A percentile compares a stretch with the other conserved stretches of the same genome.
These are phyloP conservation scores for Lipomyces yamanashiensis DNA, from an alignment of 805 yeast species.

Conservation along the genomic window DNA sequence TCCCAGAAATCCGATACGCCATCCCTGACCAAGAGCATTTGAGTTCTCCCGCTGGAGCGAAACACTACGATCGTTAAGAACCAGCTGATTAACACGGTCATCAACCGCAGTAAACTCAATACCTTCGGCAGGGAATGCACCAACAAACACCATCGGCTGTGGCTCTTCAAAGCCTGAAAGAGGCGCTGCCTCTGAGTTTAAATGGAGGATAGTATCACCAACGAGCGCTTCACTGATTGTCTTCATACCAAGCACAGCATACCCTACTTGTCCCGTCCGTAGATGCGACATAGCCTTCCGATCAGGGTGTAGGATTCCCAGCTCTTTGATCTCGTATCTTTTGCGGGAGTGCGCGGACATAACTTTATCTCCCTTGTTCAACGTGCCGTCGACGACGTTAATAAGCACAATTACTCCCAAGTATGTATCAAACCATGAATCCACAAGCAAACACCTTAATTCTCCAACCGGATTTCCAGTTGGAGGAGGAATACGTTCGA, in stretches of 20 bases:
- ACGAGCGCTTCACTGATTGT: constrained; percentile 81
- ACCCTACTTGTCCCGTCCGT: constrained; percentile 92
- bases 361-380: constrained; percentile 75
- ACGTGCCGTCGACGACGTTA: constrained; percentile 79
- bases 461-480: constrained; percentile 58
- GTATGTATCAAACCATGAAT: constrained; percentile 95
- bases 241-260: constrained; percentile 93
- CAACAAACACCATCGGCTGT: constrained; percentile 96
- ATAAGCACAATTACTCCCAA: constrained; percentile 88
- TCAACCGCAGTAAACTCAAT: constrained; percentile 85
- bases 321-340: constrained; percentile 85
- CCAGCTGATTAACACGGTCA: constrained; percentile 85
- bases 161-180: constrained; percentile 96
- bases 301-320: constrained; percentile 96
- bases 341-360: constrained; percentile 75
- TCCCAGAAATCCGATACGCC: constrained; percentile 95
- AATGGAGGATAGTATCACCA: constrained; percentile 84
- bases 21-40: constrained; percentile 93
- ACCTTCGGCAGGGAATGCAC: constrained; percentile 97
- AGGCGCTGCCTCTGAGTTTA: constrained; percentile 62
- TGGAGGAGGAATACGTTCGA: constrained; percentile 83
- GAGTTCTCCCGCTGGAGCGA: constrained; percentile 88
- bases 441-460: constrained; percentile 80
- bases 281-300: constrained; percentile 65
- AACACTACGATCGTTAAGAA: constrained; percentile 90